A percentile compares a stretch with the other conserved stretches of the same genome.
These are phyloP conservation scores for Amanita muscaria DNA, from an alignment of 768 basidiomycete genomes.

Conservation along the genomic window DNA sequence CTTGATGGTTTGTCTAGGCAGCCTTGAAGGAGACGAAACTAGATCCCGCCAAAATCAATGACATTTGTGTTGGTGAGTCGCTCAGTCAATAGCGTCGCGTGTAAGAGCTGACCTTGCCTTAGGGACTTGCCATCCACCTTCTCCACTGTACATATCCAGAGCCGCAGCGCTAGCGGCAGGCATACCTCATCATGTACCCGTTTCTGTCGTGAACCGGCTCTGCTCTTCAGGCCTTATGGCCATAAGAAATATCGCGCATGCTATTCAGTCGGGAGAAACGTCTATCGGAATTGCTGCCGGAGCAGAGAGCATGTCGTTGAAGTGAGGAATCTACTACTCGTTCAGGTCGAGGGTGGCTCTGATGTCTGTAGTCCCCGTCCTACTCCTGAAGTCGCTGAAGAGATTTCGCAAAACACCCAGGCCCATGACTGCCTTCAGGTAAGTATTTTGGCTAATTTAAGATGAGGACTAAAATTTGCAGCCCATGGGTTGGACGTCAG, in stretches of 20 bases:
- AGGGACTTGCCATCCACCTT: conserved; percentile 82
- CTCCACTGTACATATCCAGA: conserved; percentile 73
- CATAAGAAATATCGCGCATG: conserved; percentile 83
- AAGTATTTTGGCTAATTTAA: conserved; percentile 7
- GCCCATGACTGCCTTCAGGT: conserved; percentile 76
- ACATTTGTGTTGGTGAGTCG: conserved; percentile 71
- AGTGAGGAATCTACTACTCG: conserved; percentile 35
- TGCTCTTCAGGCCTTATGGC: conserved; percentile 94
- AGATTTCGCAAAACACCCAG: conserved; percentile 47
- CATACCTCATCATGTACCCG: conserved; percentile 78
- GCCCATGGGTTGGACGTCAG: conserved; percentile 96
- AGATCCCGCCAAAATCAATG: conserved; percentile 65
- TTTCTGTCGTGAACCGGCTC: conserved; percentile 86
- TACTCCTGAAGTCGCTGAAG: conserved; percentile 55
- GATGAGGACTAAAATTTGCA: conserved; percentile 16
- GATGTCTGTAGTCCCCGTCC: conserved; percentile 50
- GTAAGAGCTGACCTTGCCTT: background rate
- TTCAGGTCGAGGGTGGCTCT: background rate
- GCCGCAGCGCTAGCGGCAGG: conserved; percentile 86
- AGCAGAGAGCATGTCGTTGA: conserved; percentile 75
- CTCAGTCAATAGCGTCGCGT: background rate
- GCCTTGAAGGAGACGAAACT: conserved; percentile 57
- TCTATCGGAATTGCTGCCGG: conserved; percentile 82
- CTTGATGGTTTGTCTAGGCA: conserved; percentile 33
- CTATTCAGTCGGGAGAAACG: conserved; percentile 75